phyloP scores from a whole-genome alignment of 2,329 filamentous ascomycete genomes.

The Xylariaceae sp. region DNA sequence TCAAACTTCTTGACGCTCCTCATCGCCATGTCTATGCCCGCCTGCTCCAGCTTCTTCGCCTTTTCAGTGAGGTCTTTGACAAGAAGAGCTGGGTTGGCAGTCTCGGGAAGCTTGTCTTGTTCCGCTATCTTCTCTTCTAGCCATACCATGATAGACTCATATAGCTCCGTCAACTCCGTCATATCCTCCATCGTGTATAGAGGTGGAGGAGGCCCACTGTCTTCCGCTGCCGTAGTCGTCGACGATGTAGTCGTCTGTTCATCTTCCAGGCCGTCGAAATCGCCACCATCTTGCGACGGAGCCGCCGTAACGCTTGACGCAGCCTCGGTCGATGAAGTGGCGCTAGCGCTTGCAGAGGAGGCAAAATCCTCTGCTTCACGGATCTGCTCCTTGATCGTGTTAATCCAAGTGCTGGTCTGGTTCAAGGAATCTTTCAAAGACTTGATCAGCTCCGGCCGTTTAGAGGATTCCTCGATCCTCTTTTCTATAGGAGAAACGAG shows the following conservation, averaged over 20 bases:
- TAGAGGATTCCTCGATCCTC: constrained; percentile 73
- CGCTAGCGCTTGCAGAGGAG: constrained; percentile 58
- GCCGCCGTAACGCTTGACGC: constrained; percentile 54
- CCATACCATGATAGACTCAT: constrained; percentile 73
- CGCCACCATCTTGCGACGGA: constrained; percentile 53
- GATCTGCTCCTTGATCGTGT: constrained; percentile 74
- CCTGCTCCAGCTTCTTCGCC: constrained; percentile 74
- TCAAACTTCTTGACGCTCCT: constrained; percentile 68
- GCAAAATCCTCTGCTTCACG: constrained; percentile 69
- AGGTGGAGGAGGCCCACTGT: constrained; percentile 64
- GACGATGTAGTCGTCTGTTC: constrained; percentile 54
- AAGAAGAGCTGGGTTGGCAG: constrained; percentile 77
- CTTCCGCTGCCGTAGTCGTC: constrained; percentile 54
- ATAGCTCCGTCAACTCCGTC: constrained; percentile 65
- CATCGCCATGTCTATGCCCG: constrained; percentile 72
- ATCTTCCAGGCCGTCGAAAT: constrained; percentile 81
- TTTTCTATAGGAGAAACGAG: constrained; percentile 79
- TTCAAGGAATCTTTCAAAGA: constrained; percentile 73
- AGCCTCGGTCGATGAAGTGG: constrained; percentile 50
- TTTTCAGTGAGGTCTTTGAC: constrained; percentile 74
- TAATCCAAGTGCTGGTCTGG: constrained; percentile 73
- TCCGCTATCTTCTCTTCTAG: constrained; percentile 72
- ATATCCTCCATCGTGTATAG: constrained; percentile 79
- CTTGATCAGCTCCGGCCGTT: constrained; percentile 74
- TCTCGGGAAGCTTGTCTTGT: constrained; percentile 73